Base-by-base conservation (phyloP, 306 rosid species). In the Rosa multiflora region DNA sequence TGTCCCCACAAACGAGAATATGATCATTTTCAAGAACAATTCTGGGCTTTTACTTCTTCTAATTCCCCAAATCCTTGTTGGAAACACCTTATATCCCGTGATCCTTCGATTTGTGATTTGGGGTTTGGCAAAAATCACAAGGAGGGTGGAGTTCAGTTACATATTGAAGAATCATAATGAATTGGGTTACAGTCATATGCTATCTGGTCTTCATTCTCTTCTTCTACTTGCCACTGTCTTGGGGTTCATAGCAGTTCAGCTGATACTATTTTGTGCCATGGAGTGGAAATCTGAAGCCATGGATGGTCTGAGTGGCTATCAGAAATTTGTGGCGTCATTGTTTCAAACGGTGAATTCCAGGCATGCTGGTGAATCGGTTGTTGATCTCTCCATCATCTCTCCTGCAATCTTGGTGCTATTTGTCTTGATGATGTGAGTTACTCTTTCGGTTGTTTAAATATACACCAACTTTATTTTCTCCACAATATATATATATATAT, bases 1-100 rank as follows among this genome's bases (percentile, higher is more conserved):
- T 73, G 14, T 92, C 23, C 97, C 97, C 12, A 90, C 94, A 0
- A 94, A 94, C n/a, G 97, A 94, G 82, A 92, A 89, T 73, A 83
- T 94, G 93, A 83, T 87, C 1, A 80, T 88, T 32, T 94, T 94
- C 89, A 94, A 87, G 74, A 75, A 90, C n/a, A 87, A 89, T 26
- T 89, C 97, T 5, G 93, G 98, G 3, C 88, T 94, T 67, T 76
- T 90, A 0, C 79, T 89, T 4, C 69, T 92, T 20, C 59, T 94
- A 0, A 21, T 88, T 0, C 85, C 92, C 9, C 78, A 82, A 44
- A 0, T 88, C 0, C 79, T 89, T 17, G 52, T 89, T 2, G 98
- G 97, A 5, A 92, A 92, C 77, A 78, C 97, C 3, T 67, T 94
- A 4, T 94, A 86, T n/a, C 86, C 97, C 0, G 76, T 86, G 0